These are phyloP conservation scores for Fusarium sp. DNA, from an alignment of 2,329 filamentous ascomycete genomes.

Conservation along the genomic window DNA sequence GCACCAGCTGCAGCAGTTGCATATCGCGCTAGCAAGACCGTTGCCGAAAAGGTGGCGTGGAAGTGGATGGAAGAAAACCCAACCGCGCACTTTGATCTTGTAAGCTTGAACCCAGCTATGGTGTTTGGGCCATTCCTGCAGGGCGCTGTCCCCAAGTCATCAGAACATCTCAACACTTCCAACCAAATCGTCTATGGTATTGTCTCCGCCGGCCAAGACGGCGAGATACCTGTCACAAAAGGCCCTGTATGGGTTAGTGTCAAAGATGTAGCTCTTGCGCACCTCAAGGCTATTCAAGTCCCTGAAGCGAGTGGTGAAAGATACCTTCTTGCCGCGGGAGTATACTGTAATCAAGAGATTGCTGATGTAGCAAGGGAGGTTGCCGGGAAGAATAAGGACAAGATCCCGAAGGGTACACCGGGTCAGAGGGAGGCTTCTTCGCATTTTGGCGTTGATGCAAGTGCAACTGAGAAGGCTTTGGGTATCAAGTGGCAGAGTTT, in stretches of 20 bases:
- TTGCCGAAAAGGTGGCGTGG: constrained; percentile 7
- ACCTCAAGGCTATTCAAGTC: neutral
- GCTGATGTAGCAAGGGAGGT: neutral
- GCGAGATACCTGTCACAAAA: neutral
- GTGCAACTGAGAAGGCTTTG: neutral
- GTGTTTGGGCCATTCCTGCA: neutral
- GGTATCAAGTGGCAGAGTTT: neutral
- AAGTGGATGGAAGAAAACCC: constrained; percentile 1
- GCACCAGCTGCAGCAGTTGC: constrained; percentile 1
- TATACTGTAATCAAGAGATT: constrained; percentile 6
- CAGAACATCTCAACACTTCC: constrained; percentile 5
- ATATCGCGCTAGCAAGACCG: neutral
- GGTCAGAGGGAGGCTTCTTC: neutral
- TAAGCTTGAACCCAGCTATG: constrained; percentile 4
- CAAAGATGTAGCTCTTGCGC: neutral
- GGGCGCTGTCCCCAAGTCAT: neutral
- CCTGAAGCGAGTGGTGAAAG: neutral
- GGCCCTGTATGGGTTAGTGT: constrained; percentile 8
- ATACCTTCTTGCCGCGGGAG: constrained; percentile 1
- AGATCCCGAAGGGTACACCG: neutral
- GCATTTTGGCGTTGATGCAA: constrained; percentile 2
- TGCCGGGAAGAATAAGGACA: neutral
- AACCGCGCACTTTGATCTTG: neutral
- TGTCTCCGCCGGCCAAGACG: neutral
- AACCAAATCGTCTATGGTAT: neutral